phyloP scores from a whole-genome alignment of 495 filamentous ascomycete genomes.

The Penicillium maclennaniae region DNA sequence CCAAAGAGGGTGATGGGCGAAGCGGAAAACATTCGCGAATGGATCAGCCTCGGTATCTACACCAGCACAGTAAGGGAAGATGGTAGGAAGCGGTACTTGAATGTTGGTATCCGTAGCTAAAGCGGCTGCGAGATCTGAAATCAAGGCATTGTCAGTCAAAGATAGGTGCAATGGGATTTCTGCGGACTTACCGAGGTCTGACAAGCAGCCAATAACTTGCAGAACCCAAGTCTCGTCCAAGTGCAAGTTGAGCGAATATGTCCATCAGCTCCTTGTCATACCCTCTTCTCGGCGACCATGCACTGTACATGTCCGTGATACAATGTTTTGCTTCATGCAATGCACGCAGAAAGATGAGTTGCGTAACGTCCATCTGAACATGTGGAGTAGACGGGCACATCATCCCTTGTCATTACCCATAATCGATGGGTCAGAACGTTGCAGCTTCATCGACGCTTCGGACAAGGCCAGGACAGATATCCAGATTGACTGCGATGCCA shows the following conservation, averaged over 20 bases:
- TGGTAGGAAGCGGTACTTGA: conserved; percentile 19
- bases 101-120: conserved; percentile 26
- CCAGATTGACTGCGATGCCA: conserved; percentile 18
- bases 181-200: conserved; percentile 27
- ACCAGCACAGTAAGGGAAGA: conserved; percentile 14
- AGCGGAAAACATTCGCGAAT: conserved; percentile 22
- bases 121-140: conserved; percentile 26
- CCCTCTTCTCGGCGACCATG: conserved; percentile 14
- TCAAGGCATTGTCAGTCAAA: not conserved
- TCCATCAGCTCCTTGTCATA: conserved; percentile 8
- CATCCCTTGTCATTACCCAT: not conserved
- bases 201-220: conserved; percentile 36
- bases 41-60: conserved; percentile 12
- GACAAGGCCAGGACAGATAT: conserved; percentile 25
- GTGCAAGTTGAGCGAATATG: conserved; percentile 14
- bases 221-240: conserved; percentile 19
- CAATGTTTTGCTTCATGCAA: conserved; percentile 13
- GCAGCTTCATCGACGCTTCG: conserved; percentile 17
- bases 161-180: not conserved
- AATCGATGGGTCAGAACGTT: conserved; percentile 1
- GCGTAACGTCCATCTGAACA: conserved; percentile 5
- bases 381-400: not conserved
- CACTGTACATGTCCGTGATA: conserved; percentile 11
- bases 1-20: conserved; percentile 28
- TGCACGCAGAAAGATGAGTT: conserved; percentile 7